Conservation (phyloP, 768 basidiomycete genomes). For the Pisolithus sp. region DNA sequence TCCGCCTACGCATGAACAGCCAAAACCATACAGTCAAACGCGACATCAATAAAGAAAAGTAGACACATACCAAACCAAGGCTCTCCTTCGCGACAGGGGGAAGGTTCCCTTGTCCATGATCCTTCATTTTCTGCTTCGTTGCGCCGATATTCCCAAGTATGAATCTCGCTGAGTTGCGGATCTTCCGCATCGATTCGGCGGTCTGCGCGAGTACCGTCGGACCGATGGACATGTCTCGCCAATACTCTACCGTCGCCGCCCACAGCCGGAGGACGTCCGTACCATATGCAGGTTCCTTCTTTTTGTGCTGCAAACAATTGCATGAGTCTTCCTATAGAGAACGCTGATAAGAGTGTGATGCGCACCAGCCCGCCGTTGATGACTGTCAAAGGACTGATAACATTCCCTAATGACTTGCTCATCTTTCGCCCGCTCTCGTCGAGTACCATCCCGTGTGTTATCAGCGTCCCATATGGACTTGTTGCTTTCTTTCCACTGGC, state of each 20-base stretch:
- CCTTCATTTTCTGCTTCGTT: conserved; percentile 6
- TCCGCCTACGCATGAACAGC: conserved; percentile 50
- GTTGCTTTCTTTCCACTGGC: conserved; percentile 11
- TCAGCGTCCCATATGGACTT: conserved; percentile 68
- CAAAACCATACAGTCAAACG: neutral
- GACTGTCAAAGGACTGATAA: conserved; percentile 77
- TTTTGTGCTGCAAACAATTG: conserved; percentile 49
- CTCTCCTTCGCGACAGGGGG: conserved; percentile 28
- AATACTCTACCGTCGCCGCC: conserved; percentile 88
- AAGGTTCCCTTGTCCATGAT: neutral
- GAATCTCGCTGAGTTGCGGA: conserved; percentile 83
- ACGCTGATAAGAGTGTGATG: conserved; percentile 4
- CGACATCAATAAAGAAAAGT: neutral
- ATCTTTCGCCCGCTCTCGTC: conserved; percentile 88
- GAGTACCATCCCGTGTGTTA: conserved; percentile 96
- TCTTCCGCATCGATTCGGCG: conserved; percentile 70
- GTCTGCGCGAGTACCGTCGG: conserved; percentile 69
- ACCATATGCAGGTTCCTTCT: conserved; percentile 74
- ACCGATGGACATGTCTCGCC: conserved; percentile 83
- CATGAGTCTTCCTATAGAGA: neutral
- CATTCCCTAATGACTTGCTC: conserved; percentile 96
- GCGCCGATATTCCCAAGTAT: conserved; percentile 70
- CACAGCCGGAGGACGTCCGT: conserved; percentile 84
- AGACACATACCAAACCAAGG: conserved; percentile 55
- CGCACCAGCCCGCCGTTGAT: conserved; percentile 72